A percentile compares a stretch with the other conserved stretches of the same genome.
Conservation (phyloP, 2,329 filamentous ascomycete genomes). For the Colletotrichum godetiae region DNA sequence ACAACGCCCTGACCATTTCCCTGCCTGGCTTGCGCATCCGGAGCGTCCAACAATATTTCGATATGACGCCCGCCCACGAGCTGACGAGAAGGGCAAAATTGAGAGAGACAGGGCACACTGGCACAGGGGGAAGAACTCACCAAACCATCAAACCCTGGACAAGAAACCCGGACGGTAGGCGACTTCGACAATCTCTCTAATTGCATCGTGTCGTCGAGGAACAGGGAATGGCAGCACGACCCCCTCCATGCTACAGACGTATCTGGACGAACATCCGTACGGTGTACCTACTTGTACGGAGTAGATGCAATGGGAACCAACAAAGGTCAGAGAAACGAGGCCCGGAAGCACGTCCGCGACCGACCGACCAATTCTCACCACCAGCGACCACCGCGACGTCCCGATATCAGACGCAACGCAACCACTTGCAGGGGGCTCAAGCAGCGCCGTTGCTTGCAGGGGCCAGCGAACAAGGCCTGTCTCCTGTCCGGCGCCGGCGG, state of each 20-base stretch:
- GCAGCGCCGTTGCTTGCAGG: not conserved
- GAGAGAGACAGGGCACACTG: not conserved
- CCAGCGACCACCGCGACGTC: not conserved
- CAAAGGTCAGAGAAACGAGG: not conserved
- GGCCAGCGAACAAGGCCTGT: not conserved
- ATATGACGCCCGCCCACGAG: not conserved
- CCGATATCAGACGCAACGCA: conserved; percentile 7
- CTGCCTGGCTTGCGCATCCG: not conserved
- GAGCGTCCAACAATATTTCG: not conserved
- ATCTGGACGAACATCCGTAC: no score
- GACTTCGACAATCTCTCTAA: not conserved
- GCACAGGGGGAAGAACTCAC: not conserved
- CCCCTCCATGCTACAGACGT: not conserved
- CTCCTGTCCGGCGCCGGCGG: not conserved
- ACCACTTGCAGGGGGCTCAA: conserved; percentile 7
- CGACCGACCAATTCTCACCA: not conserved
- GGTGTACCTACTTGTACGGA: no score
- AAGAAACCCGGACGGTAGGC: not conserved
- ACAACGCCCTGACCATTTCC: conserved; percentile 3
- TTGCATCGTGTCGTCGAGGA: not conserved
- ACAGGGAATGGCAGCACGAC: not conserved
- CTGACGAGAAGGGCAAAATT: not conserved
- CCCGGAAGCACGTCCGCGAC: not conserved
- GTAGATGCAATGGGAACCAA: not conserved
- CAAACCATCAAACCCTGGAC: not conserved